phyloP scores from a whole-genome alignment of 768 basidiomycete genomes.

The Leccinellum albellum region DNA sequence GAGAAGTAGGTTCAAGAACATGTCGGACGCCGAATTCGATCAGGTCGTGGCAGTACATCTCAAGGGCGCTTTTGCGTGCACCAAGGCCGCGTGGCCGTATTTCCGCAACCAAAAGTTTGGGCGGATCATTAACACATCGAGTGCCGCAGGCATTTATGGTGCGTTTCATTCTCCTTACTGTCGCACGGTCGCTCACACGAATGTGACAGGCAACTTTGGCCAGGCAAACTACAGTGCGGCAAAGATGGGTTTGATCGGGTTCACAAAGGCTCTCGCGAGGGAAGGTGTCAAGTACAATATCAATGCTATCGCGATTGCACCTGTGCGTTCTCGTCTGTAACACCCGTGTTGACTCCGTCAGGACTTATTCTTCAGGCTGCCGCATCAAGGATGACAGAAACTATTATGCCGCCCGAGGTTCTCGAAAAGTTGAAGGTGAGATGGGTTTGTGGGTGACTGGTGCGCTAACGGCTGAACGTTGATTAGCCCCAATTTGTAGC shows the following conservation, averaged over 20 bases:
- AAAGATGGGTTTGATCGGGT: conserved; percentile 92
- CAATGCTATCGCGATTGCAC: conserved; percentile 82
- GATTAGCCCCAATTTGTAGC: conserved; percentile 80
- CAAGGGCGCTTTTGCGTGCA: conserved; percentile 89
- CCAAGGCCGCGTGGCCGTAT: conserved; percentile 93
- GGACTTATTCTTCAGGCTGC: no score
- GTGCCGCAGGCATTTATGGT: conserved; percentile 93
- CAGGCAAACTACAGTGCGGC: conserved; percentile 98
- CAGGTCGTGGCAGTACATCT: conserved; percentile 85
- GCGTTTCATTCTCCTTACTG: conserved; percentile 11
- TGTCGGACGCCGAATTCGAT: conserved; percentile 94
- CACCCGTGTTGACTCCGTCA: not conserved
- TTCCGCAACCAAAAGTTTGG: conserved; percentile 96
- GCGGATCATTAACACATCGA: conserved; percentile 90
- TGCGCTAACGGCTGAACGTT: not conserved
- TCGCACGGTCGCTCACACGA: not conserved
- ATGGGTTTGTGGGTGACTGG: not conserved
- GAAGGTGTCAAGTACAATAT: conserved; percentile 94
- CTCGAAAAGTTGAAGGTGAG: conserved; percentile 76
- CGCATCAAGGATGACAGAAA: conserved; percentile 96
- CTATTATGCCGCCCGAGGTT: conserved; percentile 92
- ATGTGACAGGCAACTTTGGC: conserved; percentile 77
- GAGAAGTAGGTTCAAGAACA: conserved; percentile 81
- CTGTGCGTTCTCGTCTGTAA: conserved; percentile 47
- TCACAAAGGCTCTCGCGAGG: conserved; percentile 87